Evolutionary conservation across 345 rosid genomes (phyloP).

Genomic region (Ceriops tagal): DNA sequence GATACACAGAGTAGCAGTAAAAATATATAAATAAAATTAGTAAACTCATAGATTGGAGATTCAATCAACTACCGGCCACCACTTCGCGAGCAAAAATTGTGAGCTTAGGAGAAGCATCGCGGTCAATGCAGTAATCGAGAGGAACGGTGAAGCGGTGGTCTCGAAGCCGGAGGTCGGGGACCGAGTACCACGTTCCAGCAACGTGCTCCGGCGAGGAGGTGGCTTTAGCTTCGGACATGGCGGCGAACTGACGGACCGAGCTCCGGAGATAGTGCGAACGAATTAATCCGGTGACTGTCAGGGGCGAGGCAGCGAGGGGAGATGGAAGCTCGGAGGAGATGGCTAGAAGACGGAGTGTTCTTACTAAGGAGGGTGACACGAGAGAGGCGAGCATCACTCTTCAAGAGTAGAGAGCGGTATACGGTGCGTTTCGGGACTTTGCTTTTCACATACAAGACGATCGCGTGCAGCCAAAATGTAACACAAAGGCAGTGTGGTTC

Average conservation of each 20-base stretch:
- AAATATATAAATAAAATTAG: too few species aligned
- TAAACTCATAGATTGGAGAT: neutral
- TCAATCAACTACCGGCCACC: conserved; percentile 51
- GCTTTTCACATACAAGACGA: too few species aligned
- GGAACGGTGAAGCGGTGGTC: conserved; percentile 78
- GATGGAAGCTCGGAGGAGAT: conserved; percentile 15
- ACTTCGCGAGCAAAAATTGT: conserved; percentile 80
- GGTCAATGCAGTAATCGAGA: conserved; percentile 54
- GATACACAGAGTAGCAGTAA: too few species aligned
- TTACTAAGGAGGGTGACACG: conserved; percentile 27
- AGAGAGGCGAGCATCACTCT: conserved; percentile 27
- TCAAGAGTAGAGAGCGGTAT: too few species aligned
- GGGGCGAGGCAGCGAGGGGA: conserved; percentile 10
- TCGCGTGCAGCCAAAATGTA: too few species aligned
- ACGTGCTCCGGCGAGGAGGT: conserved; percentile 43
- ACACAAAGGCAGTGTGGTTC: too few species aligned
- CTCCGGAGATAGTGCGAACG: conserved; percentile 20
- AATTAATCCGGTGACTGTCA: conserved; percentile 4
- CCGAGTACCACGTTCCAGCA: conserved; percentile 62
- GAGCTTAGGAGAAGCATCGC: conserved; percentile 44
- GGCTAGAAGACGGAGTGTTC: conserved; percentile 11
- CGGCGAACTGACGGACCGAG: conserved; percentile 8
- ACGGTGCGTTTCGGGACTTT: too few species aligned
- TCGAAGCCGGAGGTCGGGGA: conserved; percentile 79
- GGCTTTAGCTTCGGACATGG: conserved; percentile 36